Evolutionary conservation across 805 yeast species (phyloP).

Genomic region (Saccharomycopsis malanga): DNA sequence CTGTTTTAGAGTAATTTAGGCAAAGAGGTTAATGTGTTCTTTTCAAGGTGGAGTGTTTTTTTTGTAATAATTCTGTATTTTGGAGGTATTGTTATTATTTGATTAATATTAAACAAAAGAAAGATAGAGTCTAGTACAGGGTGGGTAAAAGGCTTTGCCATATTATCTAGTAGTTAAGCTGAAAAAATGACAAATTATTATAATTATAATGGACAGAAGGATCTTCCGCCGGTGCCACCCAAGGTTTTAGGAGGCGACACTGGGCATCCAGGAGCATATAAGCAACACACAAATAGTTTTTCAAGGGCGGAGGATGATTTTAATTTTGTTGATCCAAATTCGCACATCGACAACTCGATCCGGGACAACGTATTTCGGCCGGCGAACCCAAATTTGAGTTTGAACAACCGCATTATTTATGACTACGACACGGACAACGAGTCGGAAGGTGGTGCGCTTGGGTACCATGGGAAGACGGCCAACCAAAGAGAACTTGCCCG

Average conservation of each 20-base stretch:
- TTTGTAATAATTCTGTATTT: too few species aligned
- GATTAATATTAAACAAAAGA: too few species aligned
- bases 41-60: too few species aligned
- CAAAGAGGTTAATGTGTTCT: too few species aligned
- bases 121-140: too few species aligned
- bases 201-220: constrained; percentile 6
- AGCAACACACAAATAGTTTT: not conserved
- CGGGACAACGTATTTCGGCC: constrained; percentile 8
- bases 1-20: too few species aligned
- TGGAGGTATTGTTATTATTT: too few species aligned
- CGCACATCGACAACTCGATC: constrained; percentile 18
- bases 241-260: not conserved
- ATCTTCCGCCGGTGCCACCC: constrained; percentile 18
- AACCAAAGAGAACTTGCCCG: constrained; percentile 8
- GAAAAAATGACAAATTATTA: constrained; percentile 3
- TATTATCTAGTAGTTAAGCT: too few species aligned
- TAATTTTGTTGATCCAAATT: constrained; percentile 18
- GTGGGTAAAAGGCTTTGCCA: too few species aligned
- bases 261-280: not conserved
- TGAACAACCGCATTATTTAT: constrained; percentile 21
- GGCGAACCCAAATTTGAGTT: constrained; percentile 19
- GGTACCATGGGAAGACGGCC: not conserved
- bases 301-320: constrained; percentile 16
- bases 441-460: not conserved
- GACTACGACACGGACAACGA: constrained; percentile 21